Percentiles rank a stretch among this genome's conserved stretches.
phyloP scores from a whole-genome alignment of 768 basidiomycete genomes.

The Sarcodon sp. region DNA sequence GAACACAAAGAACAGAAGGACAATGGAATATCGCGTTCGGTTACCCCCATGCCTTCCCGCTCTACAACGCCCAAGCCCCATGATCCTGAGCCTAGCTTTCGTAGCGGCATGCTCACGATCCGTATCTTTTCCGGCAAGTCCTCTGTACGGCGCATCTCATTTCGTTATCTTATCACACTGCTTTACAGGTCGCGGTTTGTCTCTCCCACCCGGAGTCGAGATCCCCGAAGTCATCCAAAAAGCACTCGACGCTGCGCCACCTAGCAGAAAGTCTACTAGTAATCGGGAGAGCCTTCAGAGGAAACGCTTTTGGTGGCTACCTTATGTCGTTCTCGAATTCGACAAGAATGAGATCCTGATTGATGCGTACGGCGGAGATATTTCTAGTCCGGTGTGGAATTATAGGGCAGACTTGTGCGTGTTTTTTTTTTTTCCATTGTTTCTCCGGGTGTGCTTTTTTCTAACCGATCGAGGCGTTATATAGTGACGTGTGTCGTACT shows the following conservation, averaged over 20 bases:
- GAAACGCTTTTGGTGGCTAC: slow-evolving; percentile 90
- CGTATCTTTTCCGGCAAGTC: slow-evolving; percentile 82
- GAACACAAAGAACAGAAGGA: slow-evolving; percentile 63
- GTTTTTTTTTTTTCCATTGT: slow-evolving; percentile 17
- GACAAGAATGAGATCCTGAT: slow-evolving; percentile 96
- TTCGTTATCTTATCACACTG: slow-evolving; percentile 2
- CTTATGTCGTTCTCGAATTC: slow-evolving; percentile 95
- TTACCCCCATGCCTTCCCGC: slow-evolving; percentile 71
- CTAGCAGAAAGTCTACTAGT: slow-evolving; percentile 43
- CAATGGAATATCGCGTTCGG: slow-evolving; percentile 64
- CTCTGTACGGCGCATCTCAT: slow-evolving; percentile 4
- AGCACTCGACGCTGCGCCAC: slow-evolving; percentile 54
- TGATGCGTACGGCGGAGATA: slow-evolving; percentile 93
- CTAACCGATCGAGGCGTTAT: not conserved
- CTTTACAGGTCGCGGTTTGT: slow-evolving; percentile 60
- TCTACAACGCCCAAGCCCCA: slow-evolving; percentile 60
- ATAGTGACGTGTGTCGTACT: slow-evolving; percentile 87
- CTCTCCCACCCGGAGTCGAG: slow-evolving; percentile 63
- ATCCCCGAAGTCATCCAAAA: slow-evolving; percentile 80
- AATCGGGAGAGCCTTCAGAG: slow-evolving; percentile 89
- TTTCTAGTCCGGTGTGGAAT: slow-evolving; percentile 86
- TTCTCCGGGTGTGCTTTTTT: slow-evolving; percentile 2
- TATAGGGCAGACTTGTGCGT: slow-evolving; percentile 91
- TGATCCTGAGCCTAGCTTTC: slow-evolving; percentile 33
- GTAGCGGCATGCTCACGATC: slow-evolving; percentile 89